phyloP scores from a whole-genome alignment of 2,329 filamentous ascomycete species.

The Lecanoromycetidae sp. region DNA sequence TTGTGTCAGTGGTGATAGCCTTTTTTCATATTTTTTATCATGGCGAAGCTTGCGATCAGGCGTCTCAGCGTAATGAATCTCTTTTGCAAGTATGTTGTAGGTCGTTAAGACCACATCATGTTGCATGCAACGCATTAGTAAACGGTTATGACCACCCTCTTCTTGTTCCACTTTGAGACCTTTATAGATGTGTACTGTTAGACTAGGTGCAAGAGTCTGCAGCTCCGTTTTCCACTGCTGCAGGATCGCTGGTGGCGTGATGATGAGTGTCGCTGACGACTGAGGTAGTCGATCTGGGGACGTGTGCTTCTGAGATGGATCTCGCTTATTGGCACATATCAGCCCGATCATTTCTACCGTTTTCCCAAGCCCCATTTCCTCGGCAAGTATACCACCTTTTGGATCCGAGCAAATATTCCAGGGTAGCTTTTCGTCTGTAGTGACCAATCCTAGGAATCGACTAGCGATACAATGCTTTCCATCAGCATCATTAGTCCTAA shows the following conservation, averaged over 20 bases:
- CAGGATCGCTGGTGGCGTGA: slow-evolving; percentile 49
- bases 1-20: slow-evolving; percentile 63
- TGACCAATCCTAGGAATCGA: slow-evolving; percentile 30
- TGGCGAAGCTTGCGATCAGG: slow-evolving; percentile 58
- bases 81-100: slow-evolving; percentile 59
- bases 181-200: slow-evolving; percentile 45
- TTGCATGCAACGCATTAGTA: slow-evolving; percentile 36
- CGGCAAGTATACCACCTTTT: slow-evolving; percentile 36
- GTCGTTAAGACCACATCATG: slow-evolving; percentile 49
- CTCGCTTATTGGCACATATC: slow-evolving; percentile 30
- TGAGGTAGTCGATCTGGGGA: slow-evolving; percentile 15
- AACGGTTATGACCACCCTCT: slow-evolving; percentile 27
- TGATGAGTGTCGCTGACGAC: slow-evolving; percentile 49
- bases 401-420: slow-evolving; percentile 23
- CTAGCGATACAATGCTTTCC: slow-evolving; percentile 31
- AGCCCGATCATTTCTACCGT: slow-evolving; percentile 38
- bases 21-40: slow-evolving; percentile 51
- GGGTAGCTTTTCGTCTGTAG: slow-evolving; percentile 27
- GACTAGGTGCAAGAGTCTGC: slow-evolving; percentile 42
- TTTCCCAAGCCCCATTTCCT: slow-evolving; percentile 41
- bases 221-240: slow-evolving; percentile 53
- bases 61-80: slow-evolving; percentile 66
- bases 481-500: slow-evolving; percentile 26
- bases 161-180: slow-evolving; percentile 35
- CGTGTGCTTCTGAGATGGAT: slow-evolving; percentile 10